Base-by-base conservation (phyloP, 2,329 filamentous ascomycete genomes). In the Ascochyta pisi region DNA sequence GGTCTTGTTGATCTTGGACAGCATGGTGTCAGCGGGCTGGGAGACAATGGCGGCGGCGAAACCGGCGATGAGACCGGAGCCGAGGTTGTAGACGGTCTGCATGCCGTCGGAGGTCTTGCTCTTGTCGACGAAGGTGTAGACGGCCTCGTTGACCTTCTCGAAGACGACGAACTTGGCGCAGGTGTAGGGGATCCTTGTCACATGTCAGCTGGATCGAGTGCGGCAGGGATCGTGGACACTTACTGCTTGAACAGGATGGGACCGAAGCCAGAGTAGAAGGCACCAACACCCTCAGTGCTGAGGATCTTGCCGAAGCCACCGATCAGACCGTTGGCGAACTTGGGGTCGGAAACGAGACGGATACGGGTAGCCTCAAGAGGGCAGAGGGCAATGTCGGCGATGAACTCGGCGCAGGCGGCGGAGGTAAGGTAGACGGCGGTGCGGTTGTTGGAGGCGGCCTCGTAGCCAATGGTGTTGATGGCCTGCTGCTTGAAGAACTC, bases 1-100 rank as follows among this genome's bases (percentile, higher is more conserved):
- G 81, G 89, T 91, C 89, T 95, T 95, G 89, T 96, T 96, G 85
- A 96, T 95, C 87, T 94, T 95, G 82, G 86, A 90, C 64, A 96
- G 88, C 91, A 96, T 96, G 76, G 91, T 96, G 79, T 96, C 91
- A 77, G 91, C 91, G 69, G 91, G 91, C 83, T 96, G 91, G 62
- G 91, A 96, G 76, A 96, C 85, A 70, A 94, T 77, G 75, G 91
- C 91, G 70, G 91, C 91, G 71, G 91, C 91, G 82, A 96, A 92
- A 84, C 92, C 85, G 51, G 92, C 92, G 55, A 93, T 85, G 67
- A 96, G 82, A 82, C 92, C 92, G 66, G 91, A 93, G 37, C 89
- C 86, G 70, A 96, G 84, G 86, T 96, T 95, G 83, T 91, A 86
- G 77, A 81, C 80, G 66, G 91, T 96, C 83, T 94, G 90, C 71